These are phyloP conservation scores for Panus rudis DNA, from an alignment of 768 basidiomycete species.

Conservation along the genomic window DNA sequence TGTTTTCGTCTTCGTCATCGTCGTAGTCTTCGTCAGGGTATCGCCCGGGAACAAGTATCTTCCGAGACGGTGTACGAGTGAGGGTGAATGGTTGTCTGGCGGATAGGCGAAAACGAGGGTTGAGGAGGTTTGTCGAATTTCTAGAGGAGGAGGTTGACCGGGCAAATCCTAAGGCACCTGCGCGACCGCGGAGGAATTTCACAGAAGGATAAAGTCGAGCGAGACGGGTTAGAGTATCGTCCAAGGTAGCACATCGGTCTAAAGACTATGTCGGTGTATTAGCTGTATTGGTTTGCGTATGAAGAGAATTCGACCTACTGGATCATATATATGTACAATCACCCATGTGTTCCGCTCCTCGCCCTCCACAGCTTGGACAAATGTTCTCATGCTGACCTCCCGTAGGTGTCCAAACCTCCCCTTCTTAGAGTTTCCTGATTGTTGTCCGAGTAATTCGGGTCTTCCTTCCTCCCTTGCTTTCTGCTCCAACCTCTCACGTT, in stretches of 20 bases:
- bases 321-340: slow-evolving; percentile 79
- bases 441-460: background rate
- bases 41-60: slow-evolving; percentile 15
- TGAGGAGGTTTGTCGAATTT: slow-evolving; percentile 7
- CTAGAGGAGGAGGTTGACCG: slow-evolving; percentile 23
- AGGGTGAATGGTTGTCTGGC: slow-evolving; percentile 13
- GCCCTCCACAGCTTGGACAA: slow-evolving; percentile 65
- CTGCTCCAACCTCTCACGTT: slow-evolving; percentile 43
- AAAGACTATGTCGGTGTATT: slow-evolving; percentile 42
- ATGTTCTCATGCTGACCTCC: slow-evolving; percentile 72
- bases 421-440: slow-evolving; percentile 15
- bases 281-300: too few relatives aligned
- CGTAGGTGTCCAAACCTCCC: slow-evolving; percentile 72
- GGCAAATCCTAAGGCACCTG: slow-evolving; percentile 69
- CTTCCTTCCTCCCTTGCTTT: slow-evolving; percentile 38
- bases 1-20: slow-evolving; percentile 24
- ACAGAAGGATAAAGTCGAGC: slow-evolving; percentile 65
- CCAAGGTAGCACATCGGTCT: slow-evolving; percentile 65
- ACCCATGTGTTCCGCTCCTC: slow-evolving; percentile 71
- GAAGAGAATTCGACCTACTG: slow-evolving; percentile 45
- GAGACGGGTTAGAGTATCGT: slow-evolving; percentile 58
- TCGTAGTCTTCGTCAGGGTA: slow-evolving; percentile 13
- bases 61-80: slow-evolving; percentile 13
- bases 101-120: slow-evolving; percentile 8
- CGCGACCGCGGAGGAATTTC: slow-evolving; percentile 80